Evolutionary conservation across 2,329 filamentous ascomycete genomes (phyloP).

Genomic region (Pseudocercospora vitis): DNA sequence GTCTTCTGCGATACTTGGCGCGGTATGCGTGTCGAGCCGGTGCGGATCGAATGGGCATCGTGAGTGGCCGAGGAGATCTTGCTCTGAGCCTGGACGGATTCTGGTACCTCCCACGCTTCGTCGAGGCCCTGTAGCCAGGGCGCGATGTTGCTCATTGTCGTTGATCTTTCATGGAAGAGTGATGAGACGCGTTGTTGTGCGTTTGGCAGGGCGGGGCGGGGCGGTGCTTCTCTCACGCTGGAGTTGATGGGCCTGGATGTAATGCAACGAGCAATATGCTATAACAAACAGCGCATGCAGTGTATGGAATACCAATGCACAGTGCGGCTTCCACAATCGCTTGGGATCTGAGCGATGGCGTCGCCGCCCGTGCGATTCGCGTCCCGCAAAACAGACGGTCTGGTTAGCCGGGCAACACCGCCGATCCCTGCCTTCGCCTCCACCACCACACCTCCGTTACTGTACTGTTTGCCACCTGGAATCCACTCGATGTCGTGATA

Average conservation of each 20-base stretch:
- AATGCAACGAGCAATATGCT: not conserved
- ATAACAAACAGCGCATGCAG: not conserved
- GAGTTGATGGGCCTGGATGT: no score
- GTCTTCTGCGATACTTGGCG: constrained; percentile 27
- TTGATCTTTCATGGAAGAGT: constrained; percentile 21
- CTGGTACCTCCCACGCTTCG: constrained; percentile 48
- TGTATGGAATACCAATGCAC: not conserved
- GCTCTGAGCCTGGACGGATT: constrained; percentile 8
- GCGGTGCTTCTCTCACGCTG: no score
- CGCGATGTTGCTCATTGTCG: constrained; percentile 43
- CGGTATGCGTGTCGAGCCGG: constrained; percentile 41
- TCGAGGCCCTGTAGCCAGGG: constrained; percentile 81
- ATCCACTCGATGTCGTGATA: no score
- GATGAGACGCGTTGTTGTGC: constrained; percentile 26
- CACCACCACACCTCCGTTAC: not conserved
- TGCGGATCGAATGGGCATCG: constrained; percentile 34
- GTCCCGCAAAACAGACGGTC: not conserved
- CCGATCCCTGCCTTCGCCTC: constrained; percentile 9
- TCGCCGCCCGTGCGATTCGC: not conserved
- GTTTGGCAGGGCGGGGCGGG: not conserved
- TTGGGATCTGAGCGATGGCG: not conserved
- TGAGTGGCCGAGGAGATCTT: constrained; percentile 30
- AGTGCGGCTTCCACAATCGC: not conserved
- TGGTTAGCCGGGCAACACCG: not conserved
- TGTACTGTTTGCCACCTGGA: not conserved